phyloP scores from a whole-genome alignment of 2,329 filamentous ascomycete species.

The Clarireedia homoeocarpa region DNA sequence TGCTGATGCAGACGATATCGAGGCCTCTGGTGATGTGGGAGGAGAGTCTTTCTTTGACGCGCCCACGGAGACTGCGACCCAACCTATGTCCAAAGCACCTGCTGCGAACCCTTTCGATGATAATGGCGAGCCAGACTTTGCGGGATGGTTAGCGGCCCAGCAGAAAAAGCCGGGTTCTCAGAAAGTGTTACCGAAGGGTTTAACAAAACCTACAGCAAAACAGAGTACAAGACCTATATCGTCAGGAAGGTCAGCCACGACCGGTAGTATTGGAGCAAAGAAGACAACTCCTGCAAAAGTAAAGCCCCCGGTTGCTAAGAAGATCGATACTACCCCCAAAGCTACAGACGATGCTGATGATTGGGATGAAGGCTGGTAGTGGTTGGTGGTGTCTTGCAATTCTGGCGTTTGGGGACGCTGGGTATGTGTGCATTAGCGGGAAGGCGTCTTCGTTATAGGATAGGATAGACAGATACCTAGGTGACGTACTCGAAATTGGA shows the following conservation, averaged over 20 bases:
- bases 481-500: background rate
- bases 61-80: constrained; percentile 15
- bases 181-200: constrained; percentile 75
- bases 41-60: constrained; percentile 43
- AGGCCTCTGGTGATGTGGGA: constrained; percentile 63
- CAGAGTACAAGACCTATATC: constrained; percentile 25
- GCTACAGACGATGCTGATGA: constrained; percentile 47
- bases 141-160: constrained; percentile 87
- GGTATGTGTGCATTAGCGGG: background rate
- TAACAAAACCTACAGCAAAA: constrained; percentile 50
- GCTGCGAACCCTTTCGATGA: constrained; percentile 60
- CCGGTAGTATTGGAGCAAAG: constrained; percentile 28
- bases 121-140: constrained; percentile 87
- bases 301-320: constrained; percentile 41
- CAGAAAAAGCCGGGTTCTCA: constrained; percentile 49
- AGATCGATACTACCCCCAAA: constrained; percentile 62
- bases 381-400: constrained; percentile 36
- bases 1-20: constrained; percentile 54
- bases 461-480: background rate
- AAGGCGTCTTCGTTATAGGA: background rate
- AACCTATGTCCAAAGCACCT: constrained; percentile 21
- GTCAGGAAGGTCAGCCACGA: constrained; percentile 32
- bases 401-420: background rate
- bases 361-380: constrained; percentile 59
- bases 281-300: constrained; percentile 21